Conservation (phyloP, 768 basidiomycete genomes). For the Hericium erinaceus region DNA sequence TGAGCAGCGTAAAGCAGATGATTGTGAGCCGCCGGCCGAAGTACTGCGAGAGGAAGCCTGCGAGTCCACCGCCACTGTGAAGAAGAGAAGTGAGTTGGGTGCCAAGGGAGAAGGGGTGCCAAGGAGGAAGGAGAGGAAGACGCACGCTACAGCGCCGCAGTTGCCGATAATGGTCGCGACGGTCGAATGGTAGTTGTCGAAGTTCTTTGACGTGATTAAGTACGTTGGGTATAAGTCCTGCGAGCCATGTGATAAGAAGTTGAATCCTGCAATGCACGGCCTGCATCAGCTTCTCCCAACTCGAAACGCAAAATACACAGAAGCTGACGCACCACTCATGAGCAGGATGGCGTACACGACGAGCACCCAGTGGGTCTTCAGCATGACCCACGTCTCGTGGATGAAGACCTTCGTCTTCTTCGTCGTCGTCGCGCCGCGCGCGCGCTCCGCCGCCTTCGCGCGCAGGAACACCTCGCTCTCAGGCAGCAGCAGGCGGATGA, state of each 20-base stretch:
- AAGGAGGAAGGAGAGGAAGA: neutral
- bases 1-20: slow-evolving; percentile 24
- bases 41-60: slow-evolving; percentile 31
- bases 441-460: slow-evolving; percentile 47
- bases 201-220: slow-evolving; percentile 25
- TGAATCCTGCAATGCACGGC: slow-evolving; percentile 26
- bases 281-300: too few relatives aligned
- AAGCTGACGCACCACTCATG: slow-evolving; percentile 43
- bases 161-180: slow-evolving; percentile 38
- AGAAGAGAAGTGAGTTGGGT: neutral
- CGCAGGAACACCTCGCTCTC: slow-evolving; percentile 70
- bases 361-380: slow-evolving; percentile 71
- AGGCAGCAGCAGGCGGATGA: slow-evolving; percentile 56
- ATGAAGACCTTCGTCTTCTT: slow-evolving; percentile 67
- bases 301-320: neutral
- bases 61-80: slow-evolving; percentile 29
- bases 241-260: slow-evolving; percentile 44
- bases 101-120: slow-evolving; percentile 3
- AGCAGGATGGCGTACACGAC: slow-evolving; percentile 80
- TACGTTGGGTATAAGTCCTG: slow-evolving; percentile 36
- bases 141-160: slow-evolving; percentile 21
- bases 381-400: slow-evolving; percentile 63
- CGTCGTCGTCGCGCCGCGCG: slow-evolving; percentile 24
- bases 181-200: slow-evolving; percentile 24
- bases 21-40: slow-evolving; percentile 38